Conservation (phyloP, 345 rosid species). For the Eucalyptus cloeziana region DNA sequence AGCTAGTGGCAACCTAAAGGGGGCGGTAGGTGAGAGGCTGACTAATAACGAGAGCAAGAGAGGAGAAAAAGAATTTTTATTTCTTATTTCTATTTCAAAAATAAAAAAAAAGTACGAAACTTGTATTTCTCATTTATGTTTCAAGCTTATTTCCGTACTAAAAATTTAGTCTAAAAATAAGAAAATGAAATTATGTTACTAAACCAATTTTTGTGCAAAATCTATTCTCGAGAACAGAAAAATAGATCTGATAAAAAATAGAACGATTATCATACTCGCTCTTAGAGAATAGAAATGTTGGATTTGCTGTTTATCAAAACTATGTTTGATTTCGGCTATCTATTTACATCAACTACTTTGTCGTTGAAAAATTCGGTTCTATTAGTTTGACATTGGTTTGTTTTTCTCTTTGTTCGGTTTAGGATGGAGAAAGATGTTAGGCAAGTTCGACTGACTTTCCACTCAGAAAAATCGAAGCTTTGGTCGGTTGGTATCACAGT, state of each 20-base stretch:
- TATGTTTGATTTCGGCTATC: not conserved
- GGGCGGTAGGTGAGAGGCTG: no score
- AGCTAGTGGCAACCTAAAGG: fast-evolving
- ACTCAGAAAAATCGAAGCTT: not conserved
- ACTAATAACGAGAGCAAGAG: fast-evolving
- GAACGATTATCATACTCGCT: fast-evolving
- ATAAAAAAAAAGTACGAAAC: no score
- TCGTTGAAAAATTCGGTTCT: not conserved
- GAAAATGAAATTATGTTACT: no score
- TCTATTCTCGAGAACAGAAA: fast-evolving
- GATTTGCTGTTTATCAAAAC: not conserved
- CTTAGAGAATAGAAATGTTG: not conserved
- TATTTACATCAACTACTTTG: not conserved
- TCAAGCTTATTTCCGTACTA: not conserved
- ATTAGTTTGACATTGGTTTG: not conserved
- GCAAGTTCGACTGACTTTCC: not conserved
- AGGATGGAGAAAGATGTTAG: not conserved
- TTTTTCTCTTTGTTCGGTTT: not conserved
- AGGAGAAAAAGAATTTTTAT: no score
- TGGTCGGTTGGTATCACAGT: not conserved
- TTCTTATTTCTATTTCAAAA: no score
- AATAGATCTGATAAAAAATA: no score
- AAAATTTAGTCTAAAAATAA: no score
- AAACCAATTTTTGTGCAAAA: no score
- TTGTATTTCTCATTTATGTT: no score